Evolutionary conservation across 805 yeast genomes (phyloP).

Genomic region (Nakazawaea siamensis): DNA sequence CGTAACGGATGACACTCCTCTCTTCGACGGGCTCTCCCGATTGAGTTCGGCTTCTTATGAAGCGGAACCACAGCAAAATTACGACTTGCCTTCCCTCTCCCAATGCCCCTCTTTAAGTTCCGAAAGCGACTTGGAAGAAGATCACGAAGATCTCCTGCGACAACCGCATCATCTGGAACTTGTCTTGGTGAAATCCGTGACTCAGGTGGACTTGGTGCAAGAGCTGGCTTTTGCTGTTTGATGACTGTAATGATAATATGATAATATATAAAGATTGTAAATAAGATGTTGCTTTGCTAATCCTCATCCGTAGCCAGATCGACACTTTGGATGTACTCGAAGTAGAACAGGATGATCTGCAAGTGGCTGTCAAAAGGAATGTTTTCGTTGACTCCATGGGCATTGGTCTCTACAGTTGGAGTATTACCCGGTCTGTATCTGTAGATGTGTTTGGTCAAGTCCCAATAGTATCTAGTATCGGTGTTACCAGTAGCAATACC

Average conservation of each 20-base stretch:
- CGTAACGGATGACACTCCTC: neutral
- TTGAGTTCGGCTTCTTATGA: too few relatives aligned
- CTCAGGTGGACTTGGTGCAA: too few relatives aligned
- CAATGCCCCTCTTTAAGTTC: too few relatives aligned
- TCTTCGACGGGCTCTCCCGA: too few relatives aligned
- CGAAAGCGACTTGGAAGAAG: neutral
- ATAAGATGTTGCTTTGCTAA: too few relatives aligned
- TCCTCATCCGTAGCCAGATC: constrained; percentile 19
- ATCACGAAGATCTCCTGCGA: neutral
- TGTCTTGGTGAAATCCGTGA: too few relatives aligned
- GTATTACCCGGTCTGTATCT: constrained; percentile 43
- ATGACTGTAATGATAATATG: too few relatives aligned
- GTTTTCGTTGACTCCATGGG: constrained; percentile 63
- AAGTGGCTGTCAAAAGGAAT: constrained; percentile 47
- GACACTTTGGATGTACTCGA: constrained; percentile 40
- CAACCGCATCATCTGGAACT: too few relatives aligned
- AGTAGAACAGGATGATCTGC: constrained; percentile 46
- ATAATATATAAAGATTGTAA: too few relatives aligned
- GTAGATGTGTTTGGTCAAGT: constrained; percentile 46
- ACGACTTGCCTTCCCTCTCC: too few relatives aligned
- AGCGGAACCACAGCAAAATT: too few relatives aligned
- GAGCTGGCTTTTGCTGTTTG: too few relatives aligned
- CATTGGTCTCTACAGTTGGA: constrained; percentile 29
- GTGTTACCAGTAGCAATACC: constrained; percentile 59
- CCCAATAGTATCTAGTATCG: constrained; percentile 57